A percentile compares a stretch with the other conserved stretches of the same genome.
Conservation (phyloP, 495 filamentous ascomycete genomes). For the Thozetella sp. region DNA sequence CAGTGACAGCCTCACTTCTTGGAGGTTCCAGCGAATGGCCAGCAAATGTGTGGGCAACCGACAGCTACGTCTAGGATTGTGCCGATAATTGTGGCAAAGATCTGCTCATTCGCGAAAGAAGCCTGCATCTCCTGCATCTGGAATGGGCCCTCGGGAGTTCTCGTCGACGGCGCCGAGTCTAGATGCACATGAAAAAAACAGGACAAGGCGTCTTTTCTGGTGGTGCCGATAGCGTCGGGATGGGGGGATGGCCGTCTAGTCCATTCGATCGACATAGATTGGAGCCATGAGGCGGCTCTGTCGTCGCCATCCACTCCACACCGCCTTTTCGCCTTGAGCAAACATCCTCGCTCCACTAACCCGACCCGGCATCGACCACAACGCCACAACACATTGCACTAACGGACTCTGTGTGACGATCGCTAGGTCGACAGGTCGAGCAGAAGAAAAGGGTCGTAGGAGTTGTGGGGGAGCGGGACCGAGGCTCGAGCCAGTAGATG, state of each 20-base stretch:
- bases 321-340: slow-evolving; percentile 10
- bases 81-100: background rate
- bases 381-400: background rate
- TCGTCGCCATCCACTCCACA: slow-evolving; percentile 3
- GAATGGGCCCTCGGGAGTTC: background rate
- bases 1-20: background rate
- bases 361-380: background rate
- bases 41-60: background rate
- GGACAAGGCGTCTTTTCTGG: background rate
- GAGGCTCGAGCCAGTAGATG: background rate
- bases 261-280: background rate
- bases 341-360: background rate
- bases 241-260: background rate
- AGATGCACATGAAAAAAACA: background rate
- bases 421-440: background rate
- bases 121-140: background rate
- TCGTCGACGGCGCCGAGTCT: background rate
- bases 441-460: background rate
- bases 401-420: background rate
- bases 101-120: background rate
- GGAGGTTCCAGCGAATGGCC: background rate
- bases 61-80: background rate
- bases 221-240: background rate
- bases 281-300: background rate
- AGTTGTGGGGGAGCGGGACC: background rate